A percentile compares a stretch with the other conserved stretches of the same genome.
Conservation (phyloP, 768 basidiomycete genomes). For the Tulasnella sp. region DNA sequence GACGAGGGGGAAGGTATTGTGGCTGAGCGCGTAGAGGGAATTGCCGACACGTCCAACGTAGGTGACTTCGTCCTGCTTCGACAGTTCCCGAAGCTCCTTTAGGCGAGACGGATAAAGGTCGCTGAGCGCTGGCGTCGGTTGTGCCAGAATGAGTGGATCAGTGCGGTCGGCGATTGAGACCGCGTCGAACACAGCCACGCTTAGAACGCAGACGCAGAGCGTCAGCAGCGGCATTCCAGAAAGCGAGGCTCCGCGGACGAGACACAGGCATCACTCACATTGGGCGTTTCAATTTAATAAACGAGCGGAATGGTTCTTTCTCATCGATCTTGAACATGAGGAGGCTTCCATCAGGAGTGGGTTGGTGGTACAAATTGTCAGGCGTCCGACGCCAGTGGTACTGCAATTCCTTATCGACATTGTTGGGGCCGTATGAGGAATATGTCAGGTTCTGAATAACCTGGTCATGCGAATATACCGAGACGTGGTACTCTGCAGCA, state of each 20-base stretch:
- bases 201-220: conserved; percentile 29
- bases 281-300: conserved; percentile 49
- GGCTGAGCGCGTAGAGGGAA: conserved; percentile 81
- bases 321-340: conserved; percentile 49
- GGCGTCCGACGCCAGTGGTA: conserved; percentile 64
- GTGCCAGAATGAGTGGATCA: conserved; percentile 74
- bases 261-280: conserved; percentile 43
- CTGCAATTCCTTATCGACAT: conserved; percentile 68
- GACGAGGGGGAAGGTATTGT: conserved; percentile 72
- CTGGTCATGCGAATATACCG: conserved; percentile 54
- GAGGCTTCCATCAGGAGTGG: conserved; percentile 69
- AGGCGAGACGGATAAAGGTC: conserved; percentile 51
- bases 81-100: conserved; percentile 37
- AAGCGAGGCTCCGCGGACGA: not conserved
- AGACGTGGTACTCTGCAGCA: conserved; percentile 73
- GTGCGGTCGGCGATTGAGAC: conserved; percentile 41
- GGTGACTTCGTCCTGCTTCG: conserved; percentile 50
- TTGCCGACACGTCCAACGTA: conserved; percentile 75
- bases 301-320: conserved; percentile 43
- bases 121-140: conserved; percentile 69
- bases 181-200: conserved; percentile 80
- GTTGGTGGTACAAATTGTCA: conserved; percentile 75
- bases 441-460: conserved; percentile 73
- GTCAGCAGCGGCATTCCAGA: conserved; percentile 7
- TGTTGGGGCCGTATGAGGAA: conserved; percentile 89